Base-by-base conservation (phyloP, 495 filamentous ascomycete species). In the Pseudevernia furfuracea region DNA sequence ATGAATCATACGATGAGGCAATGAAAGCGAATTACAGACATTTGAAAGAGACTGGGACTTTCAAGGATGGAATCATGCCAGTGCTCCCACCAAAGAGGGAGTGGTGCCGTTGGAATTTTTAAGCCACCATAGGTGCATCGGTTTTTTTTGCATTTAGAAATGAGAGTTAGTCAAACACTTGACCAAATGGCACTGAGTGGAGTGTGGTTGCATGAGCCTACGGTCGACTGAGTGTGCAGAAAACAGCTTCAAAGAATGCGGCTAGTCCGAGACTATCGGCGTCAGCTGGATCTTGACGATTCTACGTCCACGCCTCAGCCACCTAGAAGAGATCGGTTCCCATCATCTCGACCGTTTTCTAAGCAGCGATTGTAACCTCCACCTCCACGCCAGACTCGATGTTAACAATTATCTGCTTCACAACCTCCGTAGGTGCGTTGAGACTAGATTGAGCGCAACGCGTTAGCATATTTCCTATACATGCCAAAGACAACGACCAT, bases 371-470 rank as follows among this genome's bases (percentile, higher is more conserved):
- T 73, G 94, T 98, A 71, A 98, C 94, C 85, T 98, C 94, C 73
- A 98, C 94, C 86, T 98, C 94, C 76, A 98, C 94, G 84, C 94
- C 94, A 67, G 94, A 94, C 87, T 98, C 94, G 79, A 98, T 97
- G 84, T 98, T 98, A 84, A 97, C 92, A 78, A 98, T 98, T 85
- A 98, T 97, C 85, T 96, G 92, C 88, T 98, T 98, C 78, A 98
- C 94, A 66, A 96, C 91, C 85, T 98, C 94, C 71, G 94, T 98
- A 62, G 94, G 94, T 66, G 94, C 94, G 77, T 93, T 94, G 64
- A 97, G 82, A 81, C 91, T 93, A 70, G 52, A 66, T 21, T 34
- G 0, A 21, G 52, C 36, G 48, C 58, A 12, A 34, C 1, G 11
- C 0, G 28, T 63, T 44, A 63, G 63, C 43, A 34, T 10, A 7